Percentiles rank a stretch among this genome's conserved stretches.
Conservation (phyloP, 192 early-diverging fungal genomes). For the Chytriomyces sp. region DNA sequence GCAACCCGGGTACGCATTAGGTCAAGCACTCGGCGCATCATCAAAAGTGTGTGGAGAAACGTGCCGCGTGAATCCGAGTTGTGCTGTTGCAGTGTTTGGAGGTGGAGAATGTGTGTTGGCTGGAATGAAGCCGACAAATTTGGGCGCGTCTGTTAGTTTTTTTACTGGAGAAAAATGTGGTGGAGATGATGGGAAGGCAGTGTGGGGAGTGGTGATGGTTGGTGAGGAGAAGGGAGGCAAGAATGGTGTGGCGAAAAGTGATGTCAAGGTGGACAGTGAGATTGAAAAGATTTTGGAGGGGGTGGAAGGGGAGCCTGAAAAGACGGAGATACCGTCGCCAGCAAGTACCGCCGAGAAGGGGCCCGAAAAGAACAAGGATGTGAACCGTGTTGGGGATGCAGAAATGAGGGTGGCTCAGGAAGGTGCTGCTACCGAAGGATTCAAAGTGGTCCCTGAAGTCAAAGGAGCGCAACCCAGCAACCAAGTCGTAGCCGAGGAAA, state of each 20-base stretch:
- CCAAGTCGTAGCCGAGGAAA: too few relatives aligned
- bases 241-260: background rate
- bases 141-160: background rate
- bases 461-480: too few relatives aligned
- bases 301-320: too few relatives aligned
- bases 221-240: background rate
- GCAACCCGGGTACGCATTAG: background rate
- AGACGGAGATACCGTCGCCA: too few relatives aligned
- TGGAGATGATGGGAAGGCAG: background rate
- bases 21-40: background rate
- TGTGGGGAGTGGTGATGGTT: background rate
- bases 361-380: background rate
- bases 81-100: slow-evolving; percentile 1
- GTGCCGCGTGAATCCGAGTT: background rate
- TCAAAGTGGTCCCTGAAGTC: background rate
- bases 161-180: slow-evolving; percentile 4
- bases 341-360: background rate
- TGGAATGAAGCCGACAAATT: background rate
- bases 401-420: background rate
- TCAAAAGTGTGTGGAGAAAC: background rate
- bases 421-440: background rate
- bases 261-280: background rate
- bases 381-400: too few relatives aligned
- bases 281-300: background rate
- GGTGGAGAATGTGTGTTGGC: background rate